Evolutionary conservation across 768 basidiomycete genomes (phyloP), one percentile per base, ranked within the genome.

Genomic region (Auricularia heimuer): DNA sequence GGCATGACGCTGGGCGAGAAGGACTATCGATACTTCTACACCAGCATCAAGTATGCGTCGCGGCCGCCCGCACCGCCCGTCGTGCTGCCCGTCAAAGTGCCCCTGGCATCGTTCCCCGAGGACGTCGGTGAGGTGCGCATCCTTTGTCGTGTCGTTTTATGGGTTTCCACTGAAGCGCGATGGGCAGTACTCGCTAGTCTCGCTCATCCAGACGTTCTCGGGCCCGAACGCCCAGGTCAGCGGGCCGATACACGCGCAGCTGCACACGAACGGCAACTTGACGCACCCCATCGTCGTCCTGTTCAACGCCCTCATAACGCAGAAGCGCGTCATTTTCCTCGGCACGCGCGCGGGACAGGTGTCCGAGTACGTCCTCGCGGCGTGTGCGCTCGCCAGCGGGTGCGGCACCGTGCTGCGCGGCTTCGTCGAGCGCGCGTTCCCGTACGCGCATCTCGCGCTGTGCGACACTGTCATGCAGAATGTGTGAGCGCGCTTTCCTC

Each of bases 221-320:
- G 72, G 83, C 70, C 74, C 80, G 71, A 80, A 71, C 68, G 84
- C 81, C 73, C 18, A 21, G 21, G 81, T 89, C 12, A 80, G 83
- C 35, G 90, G 91, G 37, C 89, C 92, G 1, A 76, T 85, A 62
- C 94, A 98, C 70, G 91, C 97, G 0, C 94, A 98, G 74, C 79
- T 99, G 21, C 95, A 98, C 75, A 94, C 94, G 0, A 92, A 87
- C 69, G 97, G 97, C 65, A 81, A 85, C 18, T 81, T 84, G 67
- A 99, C 97, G 0, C 95, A 94, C 71, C 94, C 97, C 2, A 87
- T 99, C 70, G 95, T 97, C 65, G 82, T 99, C 56, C 82, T 99
- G 2, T 94, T 96, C 80, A 99, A 99, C 74, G 97, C 95, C 3
- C 83, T 99, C 66, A 81, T 98, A 4, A 97, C 96, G 0, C 89